phyloP scores from a whole-genome alignment of 768 basidiomycete genomes.

The Asterophora lycoperdoides region DNA sequence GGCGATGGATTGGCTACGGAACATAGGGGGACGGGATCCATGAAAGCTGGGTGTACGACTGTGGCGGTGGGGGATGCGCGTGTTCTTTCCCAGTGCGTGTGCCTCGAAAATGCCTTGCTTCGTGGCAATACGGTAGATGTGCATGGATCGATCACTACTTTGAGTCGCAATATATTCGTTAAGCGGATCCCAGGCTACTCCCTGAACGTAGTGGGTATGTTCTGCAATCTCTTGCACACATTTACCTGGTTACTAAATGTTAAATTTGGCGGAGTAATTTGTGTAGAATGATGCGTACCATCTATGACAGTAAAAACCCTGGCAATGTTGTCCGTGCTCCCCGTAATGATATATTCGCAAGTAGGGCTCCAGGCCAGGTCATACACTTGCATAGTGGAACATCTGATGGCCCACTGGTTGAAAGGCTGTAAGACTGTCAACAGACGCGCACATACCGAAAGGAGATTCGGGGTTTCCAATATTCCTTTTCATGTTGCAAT shows the following conservation, averaged over 20 bases:
- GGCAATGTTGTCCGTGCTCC: slow-evolving; percentile 94
- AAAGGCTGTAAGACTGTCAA: not conserved
- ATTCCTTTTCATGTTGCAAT: slow-evolving; percentile 86
- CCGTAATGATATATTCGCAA: slow-evolving; percentile 92
- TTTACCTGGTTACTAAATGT: slow-evolving; percentile 49
- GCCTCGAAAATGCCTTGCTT: slow-evolving; percentile 83
- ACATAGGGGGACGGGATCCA: slow-evolving; percentile 52
- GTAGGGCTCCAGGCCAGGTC: slow-evolving; percentile 97
- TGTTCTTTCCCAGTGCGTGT: slow-evolving; percentile 87
- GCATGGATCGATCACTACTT: slow-evolving; percentile 93
- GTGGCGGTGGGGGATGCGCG: slow-evolving; percentile 67
- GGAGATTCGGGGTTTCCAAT: slow-evolving; percentile 86
- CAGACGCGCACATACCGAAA: slow-evolving; percentile 53
- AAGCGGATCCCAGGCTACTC: slow-evolving; percentile 97
- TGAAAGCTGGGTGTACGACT: slow-evolving; percentile 65
- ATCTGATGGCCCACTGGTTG: slow-evolving; percentile 41
- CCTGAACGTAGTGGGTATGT: slow-evolving; percentile 96
- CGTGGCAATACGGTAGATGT: slow-evolving; percentile 81
- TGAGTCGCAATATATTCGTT: slow-evolving; percentile 98
- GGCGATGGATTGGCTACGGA: slow-evolving; percentile 64
- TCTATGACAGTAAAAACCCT: slow-evolving; percentile 74
- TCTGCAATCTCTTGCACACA: slow-evolving; percentile 89
- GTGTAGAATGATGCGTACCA: slow-evolving; percentile 40
- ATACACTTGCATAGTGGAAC: slow-evolving; percentile 94
- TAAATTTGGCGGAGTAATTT: slow-evolving; percentile 2